Conservation (phyloP, 306 rosid species). For the Fagus crenata region DNA sequence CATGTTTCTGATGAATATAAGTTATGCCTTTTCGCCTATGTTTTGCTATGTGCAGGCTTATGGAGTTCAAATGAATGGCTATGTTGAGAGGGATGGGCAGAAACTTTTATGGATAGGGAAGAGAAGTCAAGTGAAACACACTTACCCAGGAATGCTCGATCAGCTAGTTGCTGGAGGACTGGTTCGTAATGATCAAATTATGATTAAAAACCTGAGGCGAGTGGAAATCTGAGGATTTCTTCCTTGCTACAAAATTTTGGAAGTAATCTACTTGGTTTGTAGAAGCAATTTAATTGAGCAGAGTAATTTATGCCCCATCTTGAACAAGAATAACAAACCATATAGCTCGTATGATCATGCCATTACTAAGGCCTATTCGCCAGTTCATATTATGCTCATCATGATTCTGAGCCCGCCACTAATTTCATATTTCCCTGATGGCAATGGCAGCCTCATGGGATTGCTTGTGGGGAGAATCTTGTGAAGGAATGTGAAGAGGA, state of each 20-base stretch:
- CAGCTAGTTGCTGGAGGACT: slow-evolving; percentile 95
- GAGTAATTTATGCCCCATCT: slow-evolving; percentile 11
- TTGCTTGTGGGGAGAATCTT: slow-evolving; percentile 71
- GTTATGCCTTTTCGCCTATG: slow-evolving; percentile 11
- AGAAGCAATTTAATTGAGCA: slow-evolving; percentile 13
- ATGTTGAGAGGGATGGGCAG: slow-evolving; percentile 66
- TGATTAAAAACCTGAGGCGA: not conserved
- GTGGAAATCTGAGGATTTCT: slow-evolving; percentile 20
- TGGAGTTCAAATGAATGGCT: slow-evolving; percentile 83
- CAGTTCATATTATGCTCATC: slow-evolving; percentile 23
- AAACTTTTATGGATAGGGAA: slow-evolving; percentile 81
- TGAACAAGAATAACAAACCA: slow-evolving; percentile 2
- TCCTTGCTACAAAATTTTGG: not conserved
- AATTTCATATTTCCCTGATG: slow-evolving; percentile 10
- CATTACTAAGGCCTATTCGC: slow-evolving; percentile 8
- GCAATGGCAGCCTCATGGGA: slow-evolving; percentile 71
- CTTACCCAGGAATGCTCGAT: slow-evolving; percentile 92
- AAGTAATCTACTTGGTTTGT: slow-evolving; percentile 14
- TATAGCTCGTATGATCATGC: slow-evolving; percentile 9
- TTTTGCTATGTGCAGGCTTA: slow-evolving; percentile 63
- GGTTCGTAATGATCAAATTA: slow-evolving; percentile 50
- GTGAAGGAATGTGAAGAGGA: slow-evolving; percentile 93
- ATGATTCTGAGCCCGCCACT: slow-evolving; percentile 14
- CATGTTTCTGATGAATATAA: not conserved
- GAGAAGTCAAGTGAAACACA: slow-evolving; percentile 73